Percentiles rank a stretch among this genome's conserved stretches.
These are phyloP conservation scores for Curvularia lunata DNA, from an alignment of 2,329 filamentous ascomycete species.

Conservation along the genomic window DNA sequence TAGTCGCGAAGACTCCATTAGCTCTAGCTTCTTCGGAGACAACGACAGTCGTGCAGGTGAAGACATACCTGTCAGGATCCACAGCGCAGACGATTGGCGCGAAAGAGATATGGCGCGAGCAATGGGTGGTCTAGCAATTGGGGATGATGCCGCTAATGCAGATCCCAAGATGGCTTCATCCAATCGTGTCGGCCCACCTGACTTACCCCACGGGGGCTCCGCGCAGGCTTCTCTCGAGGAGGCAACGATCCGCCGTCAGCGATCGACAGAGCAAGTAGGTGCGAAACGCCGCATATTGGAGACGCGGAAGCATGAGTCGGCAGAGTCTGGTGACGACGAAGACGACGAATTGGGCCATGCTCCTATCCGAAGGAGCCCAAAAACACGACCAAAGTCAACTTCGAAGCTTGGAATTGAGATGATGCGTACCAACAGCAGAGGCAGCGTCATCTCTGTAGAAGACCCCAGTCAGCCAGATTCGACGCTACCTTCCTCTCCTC, in stretches of 20 bases:
- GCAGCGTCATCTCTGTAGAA: constrained; percentile 67
- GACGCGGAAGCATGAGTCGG: constrained; percentile 73
- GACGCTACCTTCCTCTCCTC: constrained; percentile 45
- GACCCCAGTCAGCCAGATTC: constrained; percentile 49
- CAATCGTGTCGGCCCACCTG: constrained; percentile 44
- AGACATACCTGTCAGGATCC: constrained; percentile 77
- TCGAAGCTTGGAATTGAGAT: constrained; percentile 96
- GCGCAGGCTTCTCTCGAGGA: constrained; percentile 64
- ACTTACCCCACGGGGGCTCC: constrained; percentile 58
- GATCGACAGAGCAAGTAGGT: constrained; percentile 75
- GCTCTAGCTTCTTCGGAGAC: constrained; percentile 86
- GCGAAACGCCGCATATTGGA: constrained; percentile 78
- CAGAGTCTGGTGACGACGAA: constrained; percentile 91
- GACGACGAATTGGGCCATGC: constrained; percentile 82
- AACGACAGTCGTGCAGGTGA: constrained; percentile 76
- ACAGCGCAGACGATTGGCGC: constrained; percentile 78
- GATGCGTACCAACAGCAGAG: constrained; percentile 96
- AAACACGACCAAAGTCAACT: constrained; percentile 52
- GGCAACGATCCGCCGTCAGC: constrained; percentile 62
- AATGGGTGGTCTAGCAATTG: constrained; percentile 76
- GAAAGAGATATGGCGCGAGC: constrained; percentile 59
- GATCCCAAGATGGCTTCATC: constrained; percentile 42
- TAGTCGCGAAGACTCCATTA: constrained; percentile 86
- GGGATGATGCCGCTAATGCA: constrained; percentile 62
- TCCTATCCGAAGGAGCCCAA: constrained; percentile 59